Evolutionary conservation across 352 stramenopile genomes (phyloP).

Genomic region (Albugo candida): DNA sequence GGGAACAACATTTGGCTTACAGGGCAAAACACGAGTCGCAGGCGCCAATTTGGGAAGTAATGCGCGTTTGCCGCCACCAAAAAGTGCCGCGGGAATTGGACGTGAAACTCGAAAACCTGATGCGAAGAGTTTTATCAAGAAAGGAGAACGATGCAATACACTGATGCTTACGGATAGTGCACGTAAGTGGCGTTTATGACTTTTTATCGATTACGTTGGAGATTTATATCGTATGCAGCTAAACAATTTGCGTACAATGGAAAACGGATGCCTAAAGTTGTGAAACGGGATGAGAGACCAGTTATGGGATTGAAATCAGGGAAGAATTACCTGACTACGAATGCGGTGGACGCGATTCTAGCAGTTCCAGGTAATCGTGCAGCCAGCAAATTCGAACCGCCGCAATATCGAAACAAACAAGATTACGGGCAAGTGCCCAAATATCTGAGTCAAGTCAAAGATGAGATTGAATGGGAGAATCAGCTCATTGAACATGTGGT

Average conservation of each 20-base stretch:
- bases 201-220: conserved; percentile 10
- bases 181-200: conserved; percentile 13
- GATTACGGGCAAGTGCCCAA: conserved; percentile 85
- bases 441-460: conserved; percentile 84
- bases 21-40: conserved; percentile 44
- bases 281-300: conserved; percentile 74
- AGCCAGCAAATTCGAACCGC: conserved; percentile 30
- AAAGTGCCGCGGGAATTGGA: conserved; percentile 43
- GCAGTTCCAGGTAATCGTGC: conserved; percentile 40
- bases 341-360: conserved; percentile 85
- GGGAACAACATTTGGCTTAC: conserved; percentile 72
- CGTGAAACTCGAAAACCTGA: conserved; percentile 36
- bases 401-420: conserved; percentile 76
- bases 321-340: conserved; percentile 88
- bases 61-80: conserved; percentile 18
- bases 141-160: conserved; percentile 32
- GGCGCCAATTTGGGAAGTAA: conserved; percentile 41
- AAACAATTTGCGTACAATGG: conserved; percentile 51
- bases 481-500: conserved; percentile 86
- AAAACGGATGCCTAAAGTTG: conserved; percentile 42
- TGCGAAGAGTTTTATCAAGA: conserved; percentile 50
- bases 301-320: conserved; percentile 82
- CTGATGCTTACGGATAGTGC: conserved; percentile 26
- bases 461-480: conserved; percentile 85
- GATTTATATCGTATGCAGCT: conserved; percentile 14